Percentiles rank a stretch among this genome's conserved stretches.
Evolutionary conservation across 331 rosid species (phyloP).

Genomic region (Arachis monticola): DNA sequence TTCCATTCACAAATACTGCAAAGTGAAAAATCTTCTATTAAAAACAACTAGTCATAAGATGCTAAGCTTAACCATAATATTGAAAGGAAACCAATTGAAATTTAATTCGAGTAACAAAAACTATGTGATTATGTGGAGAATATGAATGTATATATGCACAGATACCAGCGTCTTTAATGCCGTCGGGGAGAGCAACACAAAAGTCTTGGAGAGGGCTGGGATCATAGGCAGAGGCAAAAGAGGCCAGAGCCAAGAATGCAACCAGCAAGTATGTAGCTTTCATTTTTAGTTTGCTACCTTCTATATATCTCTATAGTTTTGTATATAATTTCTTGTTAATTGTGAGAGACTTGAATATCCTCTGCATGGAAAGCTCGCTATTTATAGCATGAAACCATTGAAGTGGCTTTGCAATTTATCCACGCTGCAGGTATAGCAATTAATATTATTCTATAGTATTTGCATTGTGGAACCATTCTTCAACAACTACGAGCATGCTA

Average conservation of each 20-base stretch:
- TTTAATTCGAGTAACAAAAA: not conserved
- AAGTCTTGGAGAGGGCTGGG: constrained; percentile 42
- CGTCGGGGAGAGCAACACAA: constrained; percentile 24
- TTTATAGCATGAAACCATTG: constrained; percentile 33
- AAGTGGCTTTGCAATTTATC: not conserved
- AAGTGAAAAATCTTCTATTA: not conserved
- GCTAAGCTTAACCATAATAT: too few species aligned
- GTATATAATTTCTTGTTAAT: not conserved
- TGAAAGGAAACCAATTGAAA: too few species aligned
- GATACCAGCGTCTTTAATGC: constrained; percentile 25
- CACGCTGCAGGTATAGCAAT: not conserved
- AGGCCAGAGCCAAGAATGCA: constrained; percentile 25
- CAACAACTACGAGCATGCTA: constrained; percentile 13
- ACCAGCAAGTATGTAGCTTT: constrained; percentile 1
- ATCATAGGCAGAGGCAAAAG: constrained; percentile 28
- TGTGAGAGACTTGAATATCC: constrained; percentile 6
- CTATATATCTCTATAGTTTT: not conserved
- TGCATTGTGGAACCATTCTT: constrained; percentile 7
- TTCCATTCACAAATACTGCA: constrained; percentile 47
- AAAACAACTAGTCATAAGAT: not conserved
- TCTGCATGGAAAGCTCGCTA: constrained; percentile 7
- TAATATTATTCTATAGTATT: not conserved
- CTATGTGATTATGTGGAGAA: not conserved
- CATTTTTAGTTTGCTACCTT: not conserved
- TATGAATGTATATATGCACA: not conserved